Base-by-base conservation (phyloP, 2,329 filamentous ascomycete species). In the Dichotomopilus funicola region DNA sequence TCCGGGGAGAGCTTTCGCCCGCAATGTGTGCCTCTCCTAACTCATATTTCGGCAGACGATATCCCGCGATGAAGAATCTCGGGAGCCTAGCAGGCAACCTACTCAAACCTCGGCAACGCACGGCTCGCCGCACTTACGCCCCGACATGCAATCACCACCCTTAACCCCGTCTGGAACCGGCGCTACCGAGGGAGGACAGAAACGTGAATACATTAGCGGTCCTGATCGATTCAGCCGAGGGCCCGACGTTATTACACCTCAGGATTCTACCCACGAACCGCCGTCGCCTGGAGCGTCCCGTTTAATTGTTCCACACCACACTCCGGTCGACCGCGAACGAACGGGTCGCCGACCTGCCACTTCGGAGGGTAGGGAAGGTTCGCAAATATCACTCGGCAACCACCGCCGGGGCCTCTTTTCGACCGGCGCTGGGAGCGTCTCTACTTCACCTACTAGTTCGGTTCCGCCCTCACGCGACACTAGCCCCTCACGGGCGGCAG, bases 131-230 rank as follows among this genome's bases (percentile, higher is more conserved):
- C 79, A 78, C 67, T 75, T 83, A 42, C 88, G 81, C 45, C 83
- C 85, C 57, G 82, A 87, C 55, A 81, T 95, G 73, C 88, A 92
- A 63, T 95, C 91, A 9, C 92, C 92, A 62, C 91, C 91, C 43
- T 79, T 97, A 51, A 96, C 91, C 10, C 92, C 92, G 13, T 85
- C 90, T 53, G 91, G 85, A 51, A 92, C 89, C 44, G 73, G 73
- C 19, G 72, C 71, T 38, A 67, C 68, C 42, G 74, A 76, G 44
- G 64, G 65, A 27, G 68, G 70, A n/a, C 58, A 61, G 4, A 68
- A 67, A 45, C 67, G 58, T 34, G 63, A 65, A 3, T 42, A 51
- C 8, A 54, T 54, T 5, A 56, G 42, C 8, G 43, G 33, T n/a
- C 54, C 59, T 7, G 61, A 63, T 8, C 54, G 60, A 12, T 48